Percentiles rank a stretch among this genome's conserved stretches.
These are phyloP conservation scores for Aspergillaceae sp. DNA, from an alignment of 2,329 filamentous ascomycete genomes.

Conservation along the genomic window DNA sequence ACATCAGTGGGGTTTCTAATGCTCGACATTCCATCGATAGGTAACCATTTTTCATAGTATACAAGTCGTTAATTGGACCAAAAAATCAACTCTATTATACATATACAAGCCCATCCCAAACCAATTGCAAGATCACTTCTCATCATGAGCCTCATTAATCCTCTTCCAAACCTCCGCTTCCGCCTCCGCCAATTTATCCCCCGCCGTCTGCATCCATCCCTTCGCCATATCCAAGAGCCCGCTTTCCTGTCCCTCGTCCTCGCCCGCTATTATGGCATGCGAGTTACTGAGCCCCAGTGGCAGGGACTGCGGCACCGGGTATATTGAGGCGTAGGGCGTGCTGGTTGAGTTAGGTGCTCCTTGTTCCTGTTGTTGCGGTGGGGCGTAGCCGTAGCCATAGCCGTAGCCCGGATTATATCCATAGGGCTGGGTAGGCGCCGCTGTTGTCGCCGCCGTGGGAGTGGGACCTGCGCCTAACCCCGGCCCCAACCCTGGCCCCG, in stretches of 20 bases:
- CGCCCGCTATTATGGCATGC: neutral
- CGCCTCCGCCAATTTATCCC: slow-evolving; percentile 35
- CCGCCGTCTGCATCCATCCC: slow-evolving; percentile 34
- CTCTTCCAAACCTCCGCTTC: slow-evolving; percentile 42
- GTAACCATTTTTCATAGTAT: too few relatives aligned
- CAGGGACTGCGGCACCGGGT: slow-evolving; percentile 20
- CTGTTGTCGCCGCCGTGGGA: neutral
- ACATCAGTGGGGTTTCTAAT: too few relatives aligned
- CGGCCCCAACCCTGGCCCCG: neutral
- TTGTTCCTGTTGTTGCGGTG: neutral
- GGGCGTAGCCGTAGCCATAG: neutral
- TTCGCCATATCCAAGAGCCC: slow-evolving; percentile 33
- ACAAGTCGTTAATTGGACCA: too few relatives aligned
- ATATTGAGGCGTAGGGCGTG: slow-evolving; percentile 5
- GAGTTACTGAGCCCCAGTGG: too few relatives aligned
- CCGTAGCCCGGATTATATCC: slow-evolving; percentile 1
- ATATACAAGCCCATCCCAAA: too few relatives aligned
- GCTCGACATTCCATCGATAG: too few relatives aligned
- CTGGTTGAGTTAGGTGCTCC: slow-evolving; percentile 7
- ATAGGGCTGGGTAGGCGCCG: neutral
- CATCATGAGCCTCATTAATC: slow-evolving; percentile 33
- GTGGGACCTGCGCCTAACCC: neutral
- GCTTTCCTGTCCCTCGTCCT: slow-evolving; percentile 17
- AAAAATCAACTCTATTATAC: too few relatives aligned
- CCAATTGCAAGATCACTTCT: neutral